Base-by-base conservation (phyloP, 2,329 filamentous ascomycete species). In the Eutypa lata region DNA sequence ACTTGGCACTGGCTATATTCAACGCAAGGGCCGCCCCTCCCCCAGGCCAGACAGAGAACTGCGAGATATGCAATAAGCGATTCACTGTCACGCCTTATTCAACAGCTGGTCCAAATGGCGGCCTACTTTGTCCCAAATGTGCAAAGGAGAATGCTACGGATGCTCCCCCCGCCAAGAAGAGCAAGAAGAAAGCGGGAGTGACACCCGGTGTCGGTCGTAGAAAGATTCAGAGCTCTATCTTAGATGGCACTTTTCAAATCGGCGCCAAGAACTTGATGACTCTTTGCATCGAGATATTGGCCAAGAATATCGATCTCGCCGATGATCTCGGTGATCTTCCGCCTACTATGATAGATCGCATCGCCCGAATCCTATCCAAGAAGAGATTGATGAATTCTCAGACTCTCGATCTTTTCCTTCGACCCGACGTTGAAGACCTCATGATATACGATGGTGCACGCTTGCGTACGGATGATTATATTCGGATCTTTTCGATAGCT, bases 21-120 rank as follows among this genome's bases (percentile, higher is more conserved):
- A 61, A 79, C 48, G 62, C 78, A 55, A 68, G 66, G 24, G 62
- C 71, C 37, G 75, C 75, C 31, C 86, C 86, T 2, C 68, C 87
- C n/a, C 89, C 91, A 2, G 91, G 90, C 2, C 93, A 97, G 69
- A 83, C 93, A 65, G 91, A 89, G 57, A 92, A 96, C 60, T 97
- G 93, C 67, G 91, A 89, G 57, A 74, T 86, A 3, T 97, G 93
- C 69, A 79, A 81, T 43, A 96, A 94, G 68, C 86, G 91, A 37
- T 97, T 97, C 66, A 96, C 91, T 0, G 92, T 97, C 44, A 97
- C 93, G 0, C 82, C 90, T 0, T 97, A 97, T 73, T 91, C 88
- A 57, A 88, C 91, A 59, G 82, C 86, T 26, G 91, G 89, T 0
- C 88, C 90, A 0, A 79, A 88, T n/a, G 92, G 92, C 3, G 91